Evolutionary conservation across 177 flowering plant genomes (phyloP).

Genomic region (Vitis hybrid): DNA sequence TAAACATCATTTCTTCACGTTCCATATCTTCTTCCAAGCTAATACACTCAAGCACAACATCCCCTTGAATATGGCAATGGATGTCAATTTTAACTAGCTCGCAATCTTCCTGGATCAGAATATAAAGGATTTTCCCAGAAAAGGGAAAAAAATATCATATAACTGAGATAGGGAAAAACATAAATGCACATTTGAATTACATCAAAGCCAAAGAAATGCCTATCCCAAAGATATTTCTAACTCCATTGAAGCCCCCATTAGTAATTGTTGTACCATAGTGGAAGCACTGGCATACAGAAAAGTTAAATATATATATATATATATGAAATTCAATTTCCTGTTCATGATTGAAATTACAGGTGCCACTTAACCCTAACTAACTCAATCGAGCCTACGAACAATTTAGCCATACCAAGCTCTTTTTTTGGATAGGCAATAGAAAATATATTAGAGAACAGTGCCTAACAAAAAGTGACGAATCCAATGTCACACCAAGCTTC

Average conservation of each 20-base stretch:
- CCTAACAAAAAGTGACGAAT: too few relatives aligned
- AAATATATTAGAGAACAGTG: too few relatives aligned
- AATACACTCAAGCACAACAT: constrained; percentile 67
- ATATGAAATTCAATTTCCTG: neutral
- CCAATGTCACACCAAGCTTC: neutral
- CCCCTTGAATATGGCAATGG: constrained; percentile 67
- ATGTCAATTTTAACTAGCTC: constrained; percentile 63
- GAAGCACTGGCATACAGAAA: neutral
- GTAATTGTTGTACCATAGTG: too few relatives aligned
- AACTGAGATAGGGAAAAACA: neutral
- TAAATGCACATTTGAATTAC: neutral
- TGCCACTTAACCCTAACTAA: neutral
- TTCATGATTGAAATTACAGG: neutral
- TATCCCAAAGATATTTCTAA: too few relatives aligned
- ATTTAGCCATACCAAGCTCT: neutral
- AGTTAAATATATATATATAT: neutral
- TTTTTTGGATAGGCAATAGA: too few relatives aligned
- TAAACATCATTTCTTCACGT: constrained; percentile 58
- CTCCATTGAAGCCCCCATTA: too few relatives aligned
- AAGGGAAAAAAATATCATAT: neutral
- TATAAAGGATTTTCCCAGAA: neutral
- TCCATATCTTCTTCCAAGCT: constrained; percentile 41
- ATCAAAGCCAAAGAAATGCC: too few relatives aligned
- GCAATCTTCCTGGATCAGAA: constrained; percentile 53
- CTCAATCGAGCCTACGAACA: neutral